These are phyloP conservation scores for Eucalyptus leucophloia DNA, from an alignment of 345 rosid species.

Conservation along the genomic window DNA sequence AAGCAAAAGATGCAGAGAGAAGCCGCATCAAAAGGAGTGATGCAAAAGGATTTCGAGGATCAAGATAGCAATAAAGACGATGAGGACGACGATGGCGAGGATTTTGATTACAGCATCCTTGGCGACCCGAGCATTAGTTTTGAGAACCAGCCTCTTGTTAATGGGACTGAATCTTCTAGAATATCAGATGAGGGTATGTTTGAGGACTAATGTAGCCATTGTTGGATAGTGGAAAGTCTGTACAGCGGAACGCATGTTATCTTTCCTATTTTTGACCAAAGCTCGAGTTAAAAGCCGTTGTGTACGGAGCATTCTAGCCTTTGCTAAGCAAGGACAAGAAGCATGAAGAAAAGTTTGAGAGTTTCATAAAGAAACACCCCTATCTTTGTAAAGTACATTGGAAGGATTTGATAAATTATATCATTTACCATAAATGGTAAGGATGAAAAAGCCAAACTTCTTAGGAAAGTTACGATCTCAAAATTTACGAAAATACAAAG, in stretches of 20 bases:
- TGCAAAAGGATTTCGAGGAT: neutral
- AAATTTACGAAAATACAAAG: neutral
- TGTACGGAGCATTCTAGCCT: neutral
- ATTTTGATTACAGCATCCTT: conserved; percentile 67
- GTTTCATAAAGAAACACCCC: neutral
- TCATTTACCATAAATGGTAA: no score
- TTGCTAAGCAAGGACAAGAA: neutral
- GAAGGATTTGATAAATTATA: no score
- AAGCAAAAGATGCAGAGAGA: conserved; percentile 49
- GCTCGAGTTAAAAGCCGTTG: neutral
- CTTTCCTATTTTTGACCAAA: neutral
- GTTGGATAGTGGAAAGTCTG: neutral
- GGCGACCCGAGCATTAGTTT: conserved; percentile 22
- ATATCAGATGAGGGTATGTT: conserved; percentile 38
- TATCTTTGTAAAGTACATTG: neutral
- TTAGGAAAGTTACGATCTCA: neutral
- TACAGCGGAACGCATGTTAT: neutral
- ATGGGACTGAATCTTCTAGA: conserved; percentile 62
- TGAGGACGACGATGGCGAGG: conserved; percentile 27
- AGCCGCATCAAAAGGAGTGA: neutral
- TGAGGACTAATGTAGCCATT: neutral
- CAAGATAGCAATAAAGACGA: conserved; percentile 2
- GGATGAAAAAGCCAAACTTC: no score
- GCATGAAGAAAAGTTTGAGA: neutral
- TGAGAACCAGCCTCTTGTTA: conserved; percentile 56